Conservation (phyloP, 73 alveolate species). For the Paramecium tetraurelia region DNA sequence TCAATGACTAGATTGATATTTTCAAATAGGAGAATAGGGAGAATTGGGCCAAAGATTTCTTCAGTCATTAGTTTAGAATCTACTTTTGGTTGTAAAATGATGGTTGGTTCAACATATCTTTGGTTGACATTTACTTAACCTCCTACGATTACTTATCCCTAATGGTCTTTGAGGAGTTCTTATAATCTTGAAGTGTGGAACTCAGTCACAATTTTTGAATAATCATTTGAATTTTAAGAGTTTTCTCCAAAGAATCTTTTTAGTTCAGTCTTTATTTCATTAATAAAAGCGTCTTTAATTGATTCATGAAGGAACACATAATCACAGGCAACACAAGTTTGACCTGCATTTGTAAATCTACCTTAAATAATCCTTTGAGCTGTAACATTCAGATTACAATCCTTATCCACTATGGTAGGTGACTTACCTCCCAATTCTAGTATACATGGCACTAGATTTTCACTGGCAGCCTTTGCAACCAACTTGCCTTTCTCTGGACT, state of each 20-base stretch:
- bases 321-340: slow-evolving; percentile 92
- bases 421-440: slow-evolving; percentile 92
- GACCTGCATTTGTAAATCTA: slow-evolving; percentile 86
- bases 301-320: slow-evolving; percentile 79
- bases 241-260: slow-evolving; percentile 77
- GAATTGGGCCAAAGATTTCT: slow-evolving; percentile 93
- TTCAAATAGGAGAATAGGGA: slow-evolving; percentile 75
- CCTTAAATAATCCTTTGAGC: slow-evolving; percentile 89
- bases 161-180: slow-evolving; percentile 67
- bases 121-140: slow-evolving; percentile 57
- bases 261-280: slow-evolving; percentile 64
- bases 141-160: slow-evolving; percentile 78
- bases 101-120: slow-evolving; percentile 65
- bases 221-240: slow-evolving; percentile 71
- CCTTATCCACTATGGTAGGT: slow-evolving; percentile 87
- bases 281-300: slow-evolving; percentile 67
- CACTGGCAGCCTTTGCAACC: slow-evolving; percentile 88
- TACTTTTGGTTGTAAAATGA: slow-evolving; percentile 50
- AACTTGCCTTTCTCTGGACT: slow-evolving; percentile 89
- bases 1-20: slow-evolving; percentile 76
- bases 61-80: slow-evolving; percentile 64
- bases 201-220: slow-evolving; percentile 79
- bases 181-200: slow-evolving; percentile 76
- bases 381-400: slow-evolving; percentile 80
- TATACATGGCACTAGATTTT: slow-evolving; percentile 84